phyloP scores from a whole-genome alignment of 257 asterid species.

The Phtheirospermum japonicum region DNA sequence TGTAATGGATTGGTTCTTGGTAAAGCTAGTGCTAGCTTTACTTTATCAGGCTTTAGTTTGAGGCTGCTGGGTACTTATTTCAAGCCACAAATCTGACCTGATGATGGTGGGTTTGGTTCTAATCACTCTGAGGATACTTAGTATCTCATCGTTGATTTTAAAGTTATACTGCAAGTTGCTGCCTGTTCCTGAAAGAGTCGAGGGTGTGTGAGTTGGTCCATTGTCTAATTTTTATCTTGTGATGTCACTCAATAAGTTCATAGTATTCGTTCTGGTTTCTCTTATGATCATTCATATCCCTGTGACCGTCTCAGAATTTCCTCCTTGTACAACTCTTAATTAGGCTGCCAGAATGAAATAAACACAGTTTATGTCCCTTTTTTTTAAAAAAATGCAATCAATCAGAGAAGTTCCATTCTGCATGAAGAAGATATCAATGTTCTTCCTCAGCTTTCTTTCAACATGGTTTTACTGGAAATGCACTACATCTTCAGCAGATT shows the following conservation, averaged over 20 bases:
- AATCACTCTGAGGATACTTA: background rate
- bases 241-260: conserved; percentile 3
- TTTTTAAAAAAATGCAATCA: conserved; percentile 7
- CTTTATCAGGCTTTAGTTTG: conserved; percentile 18
- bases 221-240: background rate
- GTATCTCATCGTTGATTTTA: conserved; percentile 3
- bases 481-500: too few species aligned
- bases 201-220: background rate
- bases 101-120: background rate
- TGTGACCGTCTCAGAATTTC: conserved; percentile 3
- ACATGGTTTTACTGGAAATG: too few species aligned
- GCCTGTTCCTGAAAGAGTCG: conserved; percentile 14
- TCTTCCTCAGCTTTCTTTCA: background rate
- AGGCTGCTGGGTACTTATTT: conserved; percentile 19
- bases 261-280: conserved; percentile 12
- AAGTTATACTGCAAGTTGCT: conserved; percentile 10
- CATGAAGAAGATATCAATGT: background rate
- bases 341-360: too few species aligned
- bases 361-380: background rate
- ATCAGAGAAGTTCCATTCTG: conserved; percentile 18
- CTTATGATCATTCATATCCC: background rate
- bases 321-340: background rate
- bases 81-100: conserved; percentile 13
- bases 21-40: conserved; percentile 1
- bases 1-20: background rate